phyloP scores from a whole-genome alignment of 768 basidiomycete species.

The Mrakia hoshinonis region DNA sequence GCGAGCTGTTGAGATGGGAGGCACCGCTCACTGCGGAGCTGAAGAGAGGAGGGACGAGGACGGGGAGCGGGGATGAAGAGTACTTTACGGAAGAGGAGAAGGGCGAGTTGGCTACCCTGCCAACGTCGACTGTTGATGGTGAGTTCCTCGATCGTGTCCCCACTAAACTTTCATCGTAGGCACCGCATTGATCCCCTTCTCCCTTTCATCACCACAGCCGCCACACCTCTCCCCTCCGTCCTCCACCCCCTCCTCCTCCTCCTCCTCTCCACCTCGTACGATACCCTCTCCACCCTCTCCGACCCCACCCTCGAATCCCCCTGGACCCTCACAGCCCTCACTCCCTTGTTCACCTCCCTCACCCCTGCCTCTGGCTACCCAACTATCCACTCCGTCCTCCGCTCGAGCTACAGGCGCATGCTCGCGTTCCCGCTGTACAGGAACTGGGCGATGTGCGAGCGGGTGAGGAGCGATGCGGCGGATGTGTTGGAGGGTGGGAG shows the following conservation, averaged over 20 bases:
- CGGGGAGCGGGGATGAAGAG: constrained; percentile 58
- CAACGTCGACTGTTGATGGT: constrained; percentile 46
- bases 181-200: neutral
- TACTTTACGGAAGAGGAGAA: constrained; percentile 42
- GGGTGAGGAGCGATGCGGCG: constrained; percentile 59
- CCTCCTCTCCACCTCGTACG: constrained; percentile 73
- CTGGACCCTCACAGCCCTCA: constrained; percentile 69
- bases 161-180: neutral
- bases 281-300: constrained; percentile 62
- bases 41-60: constrained; percentile 36
- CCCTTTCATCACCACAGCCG: neutral
- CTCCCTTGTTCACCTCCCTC: constrained; percentile 72
- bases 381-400: constrained; percentile 51
- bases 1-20: constrained; percentile 59
- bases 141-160: constrained; percentile 38
- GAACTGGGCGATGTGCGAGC: constrained; percentile 64
- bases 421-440: constrained; percentile 72
- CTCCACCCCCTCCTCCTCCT: constrained; percentile 63
- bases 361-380: constrained; percentile 55
- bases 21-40: constrained; percentile 44
- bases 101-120: constrained; percentile 50
- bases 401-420: constrained; percentile 62
- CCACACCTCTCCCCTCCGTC: constrained; percentile 51
- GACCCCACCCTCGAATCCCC: constrained; percentile 83
- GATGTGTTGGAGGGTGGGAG: constrained; percentile 53